Percentiles rank a stretch among this genome's conserved stretches.
Evolutionary conservation across 805 yeast genomes (phyloP).

Genomic region (Saccharomycopsis babjevae): DNA sequence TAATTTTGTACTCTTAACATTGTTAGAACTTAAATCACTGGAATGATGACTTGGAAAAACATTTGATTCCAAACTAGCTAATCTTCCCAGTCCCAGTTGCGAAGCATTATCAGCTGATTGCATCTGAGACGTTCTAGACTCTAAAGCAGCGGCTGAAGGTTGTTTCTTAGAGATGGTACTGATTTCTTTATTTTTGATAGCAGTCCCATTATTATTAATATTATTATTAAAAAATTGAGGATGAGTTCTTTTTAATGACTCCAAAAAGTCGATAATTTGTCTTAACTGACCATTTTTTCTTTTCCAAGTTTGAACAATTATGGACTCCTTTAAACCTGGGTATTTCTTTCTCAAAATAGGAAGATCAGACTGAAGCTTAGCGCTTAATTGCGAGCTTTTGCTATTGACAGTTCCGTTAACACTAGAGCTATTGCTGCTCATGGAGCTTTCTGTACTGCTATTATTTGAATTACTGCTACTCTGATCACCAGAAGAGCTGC

Average conservation of each 20-base stretch:
- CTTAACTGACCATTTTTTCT: conserved; percentile 24
- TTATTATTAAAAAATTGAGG: conserved; percentile 13
- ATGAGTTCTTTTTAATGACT: conserved; percentile 20
- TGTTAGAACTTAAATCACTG: neutral
- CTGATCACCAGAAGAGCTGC: neutral
- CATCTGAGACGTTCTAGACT: neutral
- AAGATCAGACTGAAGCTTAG: conserved; percentile 23
- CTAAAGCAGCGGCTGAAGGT: neutral
- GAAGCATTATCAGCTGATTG: neutral
- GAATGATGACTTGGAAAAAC: neutral
- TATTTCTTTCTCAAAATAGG: conserved; percentile 25
- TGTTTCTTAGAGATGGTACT: neutral
- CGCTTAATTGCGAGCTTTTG: conserved; percentile 5
- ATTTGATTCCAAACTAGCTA: neutral
- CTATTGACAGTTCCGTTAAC: neutral
- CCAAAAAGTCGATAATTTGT: conserved; percentile 25
- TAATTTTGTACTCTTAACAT: conserved; percentile 3
- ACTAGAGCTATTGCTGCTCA: neutral
- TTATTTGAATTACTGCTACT: neutral
- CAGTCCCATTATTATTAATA: neutral
- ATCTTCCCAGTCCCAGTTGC: neutral
- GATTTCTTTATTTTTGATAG: neutral
- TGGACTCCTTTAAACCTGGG: conserved; percentile 25
- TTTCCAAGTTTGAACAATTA: conserved; percentile 26
- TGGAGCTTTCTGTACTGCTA: neutral